A percentile compares a stretch with the other conserved stretches of the same genome.
Evolutionary conservation across 108 stramenopile species (phyloP).

Genomic region (Craspedostauros australis): DNA sequence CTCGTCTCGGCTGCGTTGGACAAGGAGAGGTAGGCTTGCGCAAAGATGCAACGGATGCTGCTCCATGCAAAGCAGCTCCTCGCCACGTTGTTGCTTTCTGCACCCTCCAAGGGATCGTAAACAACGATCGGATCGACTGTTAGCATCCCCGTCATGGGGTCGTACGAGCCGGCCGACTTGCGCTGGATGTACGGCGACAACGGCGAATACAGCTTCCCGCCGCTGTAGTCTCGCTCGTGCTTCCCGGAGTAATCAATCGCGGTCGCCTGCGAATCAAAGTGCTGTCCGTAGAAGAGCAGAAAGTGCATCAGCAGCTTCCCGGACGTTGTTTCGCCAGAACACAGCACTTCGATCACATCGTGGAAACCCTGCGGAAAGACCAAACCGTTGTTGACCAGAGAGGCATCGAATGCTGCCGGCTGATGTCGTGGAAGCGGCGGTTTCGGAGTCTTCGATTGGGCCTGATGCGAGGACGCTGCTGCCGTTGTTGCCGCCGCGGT

Average conservation of each 20-base stretch:
- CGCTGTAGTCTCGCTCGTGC: constrained; percentile 25
- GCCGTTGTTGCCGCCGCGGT: too few relatives aligned
- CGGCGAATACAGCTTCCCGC: constrained; percentile 26
- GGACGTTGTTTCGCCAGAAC: constrained; percentile 74
- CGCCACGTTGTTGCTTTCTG: constrained; percentile 70
- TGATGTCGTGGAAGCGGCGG: too few relatives aligned
- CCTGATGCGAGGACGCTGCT: too few relatives aligned
- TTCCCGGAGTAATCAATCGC: constrained; percentile 73
- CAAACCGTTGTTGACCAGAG: too few relatives aligned
- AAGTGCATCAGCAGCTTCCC: constrained; percentile 86
- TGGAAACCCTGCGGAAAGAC: constrained; percentile 71
- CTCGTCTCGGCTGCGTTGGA: constrained; percentile 67
- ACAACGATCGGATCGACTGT: constrained; percentile 84
- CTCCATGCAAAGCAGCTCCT: constrained; percentile 81
- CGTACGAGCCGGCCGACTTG: constrained; percentile 54
- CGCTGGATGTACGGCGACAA: constrained; percentile 58
- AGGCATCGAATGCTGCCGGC: too few relatives aligned
- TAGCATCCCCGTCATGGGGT: constrained; percentile 77
- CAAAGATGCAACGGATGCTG: constrained; percentile 77
- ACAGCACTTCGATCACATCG: constrained; percentile 80
- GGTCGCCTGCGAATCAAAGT: constrained; percentile 73
- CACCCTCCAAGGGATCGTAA: constrained; percentile 81
- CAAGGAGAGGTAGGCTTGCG: constrained; percentile 78
- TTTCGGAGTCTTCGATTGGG: too few relatives aligned
- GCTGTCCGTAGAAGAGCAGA: constrained; percentile 77